These are phyloP conservation scores for Durio zibethinus DNA, from an alignment of 345 rosid genomes.

Conservation along the genomic window DNA sequence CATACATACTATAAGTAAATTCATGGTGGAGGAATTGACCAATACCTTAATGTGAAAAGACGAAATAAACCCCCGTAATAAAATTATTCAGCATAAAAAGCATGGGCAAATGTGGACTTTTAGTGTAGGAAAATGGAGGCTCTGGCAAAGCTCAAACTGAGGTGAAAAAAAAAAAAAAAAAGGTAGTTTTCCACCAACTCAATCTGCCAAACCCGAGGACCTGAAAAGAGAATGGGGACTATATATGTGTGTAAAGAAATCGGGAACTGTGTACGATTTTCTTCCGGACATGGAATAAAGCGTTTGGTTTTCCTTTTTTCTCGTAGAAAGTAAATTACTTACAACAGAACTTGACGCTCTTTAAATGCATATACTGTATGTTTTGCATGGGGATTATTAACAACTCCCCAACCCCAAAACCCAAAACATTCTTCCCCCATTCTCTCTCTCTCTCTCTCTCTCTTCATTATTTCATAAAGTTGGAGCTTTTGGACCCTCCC, in stretches of 20 bases:
- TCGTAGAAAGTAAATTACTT: not conserved
- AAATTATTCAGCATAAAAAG: not conserved
- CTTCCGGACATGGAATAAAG: conserved; percentile 51
- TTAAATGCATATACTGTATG: not conserved
- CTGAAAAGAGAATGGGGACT: conserved; percentile 37
- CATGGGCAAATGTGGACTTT: not conserved
- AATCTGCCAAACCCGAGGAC: conserved; percentile 34
- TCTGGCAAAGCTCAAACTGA: no score
- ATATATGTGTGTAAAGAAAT: conserved; percentile 35
- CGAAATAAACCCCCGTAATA: not conserved
- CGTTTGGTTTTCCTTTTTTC: not conserved
- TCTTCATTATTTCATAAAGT: conserved; percentile 45
- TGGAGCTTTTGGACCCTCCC: conserved; percentile 30
- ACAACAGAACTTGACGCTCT: conserved; percentile 14
- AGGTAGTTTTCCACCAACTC: no score
- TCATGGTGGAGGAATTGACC: not conserved
- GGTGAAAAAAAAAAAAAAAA: no score
- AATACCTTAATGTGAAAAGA: not conserved
- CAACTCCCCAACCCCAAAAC: not conserved
- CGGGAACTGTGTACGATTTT: conserved; percentile 56
- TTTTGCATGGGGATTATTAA: conserved; percentile 41
- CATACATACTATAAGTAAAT: not conserved
- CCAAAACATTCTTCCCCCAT: conserved; percentile 19
- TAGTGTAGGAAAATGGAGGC: conserved; percentile 7
- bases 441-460: conserved; percentile 7